phyloP scores from a whole-genome alignment of 2,329 filamentous ascomycete species.

The Trichoderma atrobrunneum region DNA sequence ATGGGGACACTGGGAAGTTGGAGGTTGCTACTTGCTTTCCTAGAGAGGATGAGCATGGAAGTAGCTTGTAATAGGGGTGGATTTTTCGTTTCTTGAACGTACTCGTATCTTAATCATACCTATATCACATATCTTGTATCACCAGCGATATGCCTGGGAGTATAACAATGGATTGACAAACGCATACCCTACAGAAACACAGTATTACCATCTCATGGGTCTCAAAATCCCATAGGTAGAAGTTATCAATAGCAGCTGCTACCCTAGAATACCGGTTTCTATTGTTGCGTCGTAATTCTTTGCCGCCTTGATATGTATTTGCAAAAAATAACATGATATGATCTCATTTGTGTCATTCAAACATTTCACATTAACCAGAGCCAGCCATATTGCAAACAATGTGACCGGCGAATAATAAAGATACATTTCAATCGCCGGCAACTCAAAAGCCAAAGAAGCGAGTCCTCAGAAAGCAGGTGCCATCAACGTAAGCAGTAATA shows the following conservation, averaged over 20 bases:
- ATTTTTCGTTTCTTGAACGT: neutral
- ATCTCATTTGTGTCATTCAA: neutral
- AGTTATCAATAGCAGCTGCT: neutral
- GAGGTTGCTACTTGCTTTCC: conserved; percentile 36
- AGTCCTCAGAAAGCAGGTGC: neutral
- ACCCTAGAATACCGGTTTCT: too few relatives aligned
- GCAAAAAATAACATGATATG: too few relatives aligned
- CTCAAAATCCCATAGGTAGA: too few relatives aligned
- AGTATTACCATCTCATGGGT: too few relatives aligned
- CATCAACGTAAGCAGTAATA: neutral
- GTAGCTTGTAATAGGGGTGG: neutral
- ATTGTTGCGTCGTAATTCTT: too few relatives aligned
- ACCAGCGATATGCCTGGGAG: neutral
- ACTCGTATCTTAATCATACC: neutral
- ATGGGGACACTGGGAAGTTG: conserved; percentile 28
- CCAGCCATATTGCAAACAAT: neutral
- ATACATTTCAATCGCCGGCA: neutral
- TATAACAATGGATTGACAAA: neutral
- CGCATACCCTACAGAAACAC: neutral
- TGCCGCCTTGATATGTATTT: too few relatives aligned
- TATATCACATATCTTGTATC: neutral
- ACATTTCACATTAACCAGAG: neutral
- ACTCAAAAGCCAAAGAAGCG: neutral
- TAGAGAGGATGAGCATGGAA: conserved; percentile 5
- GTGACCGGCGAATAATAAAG: neutral